A percentile compares a stretch with the other conserved stretches of the same genome.
Evolutionary conservation across 495 filamentous ascomycete species (phyloP).

Genomic region (Trypethelium eluteriae): DNA sequence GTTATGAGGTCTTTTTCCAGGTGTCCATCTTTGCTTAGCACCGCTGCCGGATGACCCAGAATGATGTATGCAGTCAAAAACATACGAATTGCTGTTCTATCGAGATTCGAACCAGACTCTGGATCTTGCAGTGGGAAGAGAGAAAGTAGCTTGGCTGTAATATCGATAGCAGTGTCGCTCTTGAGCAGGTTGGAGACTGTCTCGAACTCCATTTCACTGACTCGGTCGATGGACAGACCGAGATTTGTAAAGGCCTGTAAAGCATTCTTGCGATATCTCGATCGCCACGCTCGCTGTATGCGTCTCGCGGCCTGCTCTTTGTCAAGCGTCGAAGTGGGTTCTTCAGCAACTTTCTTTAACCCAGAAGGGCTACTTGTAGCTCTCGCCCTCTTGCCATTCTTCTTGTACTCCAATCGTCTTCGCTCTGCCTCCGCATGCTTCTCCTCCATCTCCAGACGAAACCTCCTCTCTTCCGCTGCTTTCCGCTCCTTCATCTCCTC

Average conservation of each 20-base stretch:
- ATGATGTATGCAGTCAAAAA: slow-evolving; percentile 92
- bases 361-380: slow-evolving; percentile 26
- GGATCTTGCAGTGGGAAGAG: slow-evolving; percentile 70
- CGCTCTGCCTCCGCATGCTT: slow-evolving; percentile 81
- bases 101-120: slow-evolving; percentile 57
- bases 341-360: slow-evolving; percentile 18
- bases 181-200: slow-evolving; percentile 70
- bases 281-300: slow-evolving; percentile 73
- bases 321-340: slow-evolving; percentile 37
- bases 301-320: slow-evolving; percentile 59
- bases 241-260: slow-evolving; percentile 54
- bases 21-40: slow-evolving; percentile 70
- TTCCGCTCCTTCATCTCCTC: slow-evolving; percentile 87
- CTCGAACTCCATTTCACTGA: slow-evolving; percentile 73
- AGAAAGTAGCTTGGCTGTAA: slow-evolving; percentile 64
- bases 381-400: slow-evolving; percentile 39
- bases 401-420: slow-evolving; percentile 46
- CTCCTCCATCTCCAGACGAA: slow-evolving; percentile 67
- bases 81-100: slow-evolving; percentile 73
- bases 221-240: slow-evolving; percentile 63
- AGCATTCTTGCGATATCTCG: slow-evolving; percentile 35
- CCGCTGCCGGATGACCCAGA: slow-evolving; percentile 82
- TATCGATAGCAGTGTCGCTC: slow-evolving; percentile 59
- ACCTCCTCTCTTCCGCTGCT: slow-evolving; percentile 68
- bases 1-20: slow-evolving; percentile 84